Base-by-base conservation (phyloP, 2,329 filamentous ascomycete genomes). In the Aspergillus hortae region DNA sequence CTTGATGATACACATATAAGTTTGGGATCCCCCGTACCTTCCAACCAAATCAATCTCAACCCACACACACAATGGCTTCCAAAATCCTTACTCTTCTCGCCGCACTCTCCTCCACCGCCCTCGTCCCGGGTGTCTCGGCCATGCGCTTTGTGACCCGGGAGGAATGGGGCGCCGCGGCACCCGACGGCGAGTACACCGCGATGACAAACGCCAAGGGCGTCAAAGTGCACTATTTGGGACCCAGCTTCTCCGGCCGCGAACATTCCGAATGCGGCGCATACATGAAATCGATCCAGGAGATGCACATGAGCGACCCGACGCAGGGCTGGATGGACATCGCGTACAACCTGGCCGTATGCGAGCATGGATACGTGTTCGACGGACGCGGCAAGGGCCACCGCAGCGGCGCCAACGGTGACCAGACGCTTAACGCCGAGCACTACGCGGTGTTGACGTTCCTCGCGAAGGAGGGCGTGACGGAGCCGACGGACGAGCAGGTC, bases 41-140 rank as follows among this genome's bases (percentile, higher is more conserved):
- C 23, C 17, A 17, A 19, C 19, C 17, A 4, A 10, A 25, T 10
- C 3, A 42, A 17, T n/a, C n/a, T 11, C 15, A 14, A n/a, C 35
- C 35, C n/a, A 3, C 6, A 7, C 14, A 25, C 42, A 44, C 12
- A 12, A 44, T 44, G 42, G 42, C 42, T 10, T n/a, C 42, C 19
- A 44, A 32, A 32, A 15, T 32, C 25, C 60, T 79, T 42, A 64
- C 59, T 35, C n/a, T 44, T 2, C 19, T 50, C 27, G 33, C 38
- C 14, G 4, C 33, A 12, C 15, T 49, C 25, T 27, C 52, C 5
- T 40, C 46, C 6, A 6, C 32, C 11, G 17, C 27, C 12, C 25
- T 52, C 19, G 4, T 45, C 27, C 45, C 44, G 14, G 4, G 32
- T 2, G 41, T 35, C 6, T 27, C 33, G 2, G 30, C 40, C 4